Base-by-base conservation (phyloP, 805 yeast species). In the Hemisphaericaspora nanyangensis region DNA sequence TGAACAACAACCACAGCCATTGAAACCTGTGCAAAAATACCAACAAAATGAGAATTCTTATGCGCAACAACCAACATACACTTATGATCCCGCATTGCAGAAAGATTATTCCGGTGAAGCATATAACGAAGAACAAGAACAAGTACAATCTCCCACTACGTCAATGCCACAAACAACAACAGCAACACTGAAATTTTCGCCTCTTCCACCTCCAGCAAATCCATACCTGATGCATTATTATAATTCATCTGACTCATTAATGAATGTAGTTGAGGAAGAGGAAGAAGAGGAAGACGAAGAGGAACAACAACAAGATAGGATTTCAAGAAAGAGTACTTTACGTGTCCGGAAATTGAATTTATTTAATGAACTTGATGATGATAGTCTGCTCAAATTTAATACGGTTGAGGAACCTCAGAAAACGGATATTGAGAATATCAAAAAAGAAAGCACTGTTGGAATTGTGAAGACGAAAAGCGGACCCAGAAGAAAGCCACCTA, bases 271-370 rank as follows among this genome's bases (percentile, higher is more conserved):
- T 2, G 67, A 61, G 40, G 69, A 63, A 48, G 62, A 54, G n/a
- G 68, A 61, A 28, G 66, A 61, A 31, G 54, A 50, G 5, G 40
- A 20, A 16, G 29, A 34, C 17, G 11, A 29, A 11, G 39, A 34
- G 17, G 38, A 31, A 20, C 27, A 22, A 12, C 27, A 18, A 17
- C 13, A 25, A n/a, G 56, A 55, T 27, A 56, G 55, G 13, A 27
- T 33, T 20, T 67, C 74, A 3, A 49, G 72, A 33, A 65, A 62
- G 37, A 60, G 70, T 5, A 67, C 73, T 1, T 41, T 67, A n/a
- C 58, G 68, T 28, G 60, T 68, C 26, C 50, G 73, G 11, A 67
- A 67, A 35, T 54, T 68, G 29, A 61, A 68, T 38, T 50, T 68
- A n/a, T 67, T 66, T 43, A 54, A 54, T 37, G 51, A 47, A 26